A percentile compares a stretch with the other conserved stretches of the same genome.
These are phyloP conservation scores for Ramichloridium luteum DNA, from an alignment of 2,329 filamentous ascomycete species.

Conservation along the genomic window DNA sequence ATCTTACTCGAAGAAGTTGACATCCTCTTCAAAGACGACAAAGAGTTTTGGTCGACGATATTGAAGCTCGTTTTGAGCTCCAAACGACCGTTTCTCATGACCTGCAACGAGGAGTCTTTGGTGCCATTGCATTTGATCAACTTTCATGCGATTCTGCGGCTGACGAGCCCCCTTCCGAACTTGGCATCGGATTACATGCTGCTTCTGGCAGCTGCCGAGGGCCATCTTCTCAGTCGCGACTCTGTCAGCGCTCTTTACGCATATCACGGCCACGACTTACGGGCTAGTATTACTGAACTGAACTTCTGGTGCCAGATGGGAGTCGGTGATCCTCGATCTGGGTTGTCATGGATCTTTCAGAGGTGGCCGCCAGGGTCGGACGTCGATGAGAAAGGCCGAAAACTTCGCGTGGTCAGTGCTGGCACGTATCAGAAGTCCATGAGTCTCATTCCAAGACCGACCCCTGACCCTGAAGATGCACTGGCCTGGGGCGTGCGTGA, in stretches of 20 bases:
- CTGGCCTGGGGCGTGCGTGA: constrained; percentile 53
- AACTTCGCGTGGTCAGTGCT: constrained; percentile 67
- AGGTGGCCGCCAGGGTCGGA: constrained; percentile 63
- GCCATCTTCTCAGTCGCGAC: constrained; percentile 59
- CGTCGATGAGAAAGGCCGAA: constrained; percentile 52
- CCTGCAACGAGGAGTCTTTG: constrained; percentile 83
- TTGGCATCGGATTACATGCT: constrained; percentile 70
- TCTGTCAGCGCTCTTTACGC: constrained; percentile 60
- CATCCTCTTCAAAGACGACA: constrained; percentile 87
- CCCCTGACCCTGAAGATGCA: constrained; percentile 48
- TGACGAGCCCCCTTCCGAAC: constrained; percentile 52
- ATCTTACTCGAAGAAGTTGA: constrained; percentile 93
- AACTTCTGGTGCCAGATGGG: constrained; percentile 97
- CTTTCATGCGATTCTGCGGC: constrained; percentile 75
- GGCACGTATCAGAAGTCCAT: constrained; percentile 67
- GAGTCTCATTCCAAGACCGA: constrained; percentile 48
- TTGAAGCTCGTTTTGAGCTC: constrained; percentile 67
- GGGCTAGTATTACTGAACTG: constrained; percentile 70
- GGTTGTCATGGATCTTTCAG: constrained; percentile 79
- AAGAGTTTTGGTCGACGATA: constrained; percentile 83
- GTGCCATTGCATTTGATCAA: constrained; percentile 62
- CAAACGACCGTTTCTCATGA: constrained; percentile 85
- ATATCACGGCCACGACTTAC: constrained; percentile 58
- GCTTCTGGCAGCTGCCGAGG: constrained; percentile 74
- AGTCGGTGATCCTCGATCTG: constrained; percentile 76